phyloP scores from a whole-genome alignment of 139 green algal species.

The Auxenochlorella pyrenoidosa region DNA sequence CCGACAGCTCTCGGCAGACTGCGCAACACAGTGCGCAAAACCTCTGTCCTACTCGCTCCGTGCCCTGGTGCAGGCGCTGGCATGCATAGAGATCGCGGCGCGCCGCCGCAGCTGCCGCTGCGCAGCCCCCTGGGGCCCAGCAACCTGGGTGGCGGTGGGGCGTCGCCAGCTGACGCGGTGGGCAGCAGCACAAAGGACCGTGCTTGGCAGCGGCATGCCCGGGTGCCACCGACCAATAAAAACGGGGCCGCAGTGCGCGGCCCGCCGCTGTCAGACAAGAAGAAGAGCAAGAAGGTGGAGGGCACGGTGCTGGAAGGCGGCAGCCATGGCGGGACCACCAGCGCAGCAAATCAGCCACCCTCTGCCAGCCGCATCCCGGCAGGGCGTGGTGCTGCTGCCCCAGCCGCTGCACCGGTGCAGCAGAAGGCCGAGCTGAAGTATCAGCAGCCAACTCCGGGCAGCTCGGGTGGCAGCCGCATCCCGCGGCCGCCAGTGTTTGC shows the following conservation, averaged over 20 bases:
- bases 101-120: not conserved
- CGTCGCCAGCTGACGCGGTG: not conserved
- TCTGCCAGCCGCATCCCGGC: slow-evolving; percentile 25
- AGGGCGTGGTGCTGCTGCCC: not conserved
- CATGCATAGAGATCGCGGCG: slow-evolving; percentile 14
- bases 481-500: not conserved
- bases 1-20: not conserved
- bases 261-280: not conserved
- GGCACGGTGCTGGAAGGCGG: not conserved
- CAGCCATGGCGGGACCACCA: no score
- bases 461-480: not conserved
- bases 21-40: no score
- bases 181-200: slow-evolving; percentile 34
- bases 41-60: not conserved
- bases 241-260: not conserved
- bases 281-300: slow-evolving; percentile 36
- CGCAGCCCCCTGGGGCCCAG: slow-evolving; percentile 12
- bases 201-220: not conserved
- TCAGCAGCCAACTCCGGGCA: not conserved
- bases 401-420: not conserved
- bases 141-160: not conserved
- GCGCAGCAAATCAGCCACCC: not conserved
- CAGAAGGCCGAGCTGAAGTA: not conserved
- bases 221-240: not conserved
- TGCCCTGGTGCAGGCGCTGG: not conserved